phyloP scores from a whole-genome alignment of 768 basidiomycete species.

The Lactarius hengduanensis region DNA sequence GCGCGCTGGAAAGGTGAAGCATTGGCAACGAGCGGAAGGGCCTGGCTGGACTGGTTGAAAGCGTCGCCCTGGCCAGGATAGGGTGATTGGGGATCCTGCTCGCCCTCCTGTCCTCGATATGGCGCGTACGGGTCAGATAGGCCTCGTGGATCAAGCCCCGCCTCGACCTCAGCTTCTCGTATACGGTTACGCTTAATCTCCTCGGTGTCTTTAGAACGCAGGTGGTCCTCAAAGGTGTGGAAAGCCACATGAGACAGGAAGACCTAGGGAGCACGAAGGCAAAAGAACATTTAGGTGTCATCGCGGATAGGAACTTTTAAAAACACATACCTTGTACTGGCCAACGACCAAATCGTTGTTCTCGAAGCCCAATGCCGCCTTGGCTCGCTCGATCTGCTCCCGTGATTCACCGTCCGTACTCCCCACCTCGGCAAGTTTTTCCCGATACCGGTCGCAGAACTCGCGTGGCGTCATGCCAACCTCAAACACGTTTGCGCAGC shows the following conservation, averaged over 20 bases:
- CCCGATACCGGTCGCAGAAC: constrained; percentile 79
- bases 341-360: constrained; percentile 82
- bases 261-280: constrained; percentile 50
- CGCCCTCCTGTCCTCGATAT: constrained; percentile 55
- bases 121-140: constrained; percentile 74
- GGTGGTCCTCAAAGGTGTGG: constrained; percentile 85
- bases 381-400: constrained; percentile 60
- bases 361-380: constrained; percentile 52
- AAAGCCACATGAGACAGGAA: constrained; percentile 86
- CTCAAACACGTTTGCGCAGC: constrained; percentile 69
- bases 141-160: constrained; percentile 57
- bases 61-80: constrained; percentile 44
- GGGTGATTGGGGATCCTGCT: constrained; percentile 38
- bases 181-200: constrained; percentile 81
- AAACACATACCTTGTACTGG: constrained; percentile 66
- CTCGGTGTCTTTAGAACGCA: constrained; percentile 80
- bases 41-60: constrained; percentile 61
- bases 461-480: constrained; percentile 84
- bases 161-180: constrained; percentile 72
- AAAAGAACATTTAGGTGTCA: neutral
- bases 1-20: constrained; percentile 81
- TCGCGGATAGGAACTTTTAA: neutral
- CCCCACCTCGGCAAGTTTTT: constrained; percentile 57
- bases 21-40: constrained; percentile 79
- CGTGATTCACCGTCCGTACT: constrained; percentile 58